A percentile compares a stretch with the other conserved stretches of the same genome.
Evolutionary conservation across 2,329 filamentous ascomycete genomes (phyloP).

Genomic region (Fusarium veterinarium): DNA sequence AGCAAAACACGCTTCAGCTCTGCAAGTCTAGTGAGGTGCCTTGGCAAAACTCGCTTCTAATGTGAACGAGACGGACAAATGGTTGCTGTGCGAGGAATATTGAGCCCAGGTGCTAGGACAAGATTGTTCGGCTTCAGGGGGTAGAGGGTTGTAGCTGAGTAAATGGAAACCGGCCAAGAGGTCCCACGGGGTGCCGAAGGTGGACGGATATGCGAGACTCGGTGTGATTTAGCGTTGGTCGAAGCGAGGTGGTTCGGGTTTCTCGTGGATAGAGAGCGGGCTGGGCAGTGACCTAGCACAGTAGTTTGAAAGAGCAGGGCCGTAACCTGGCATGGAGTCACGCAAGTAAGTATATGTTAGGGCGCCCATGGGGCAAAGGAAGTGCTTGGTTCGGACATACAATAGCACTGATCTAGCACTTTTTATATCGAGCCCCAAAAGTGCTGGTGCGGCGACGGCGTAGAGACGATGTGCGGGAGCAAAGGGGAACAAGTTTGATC

Average conservation of each 20-base stretch:
- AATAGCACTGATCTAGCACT: conserved; percentile 8
- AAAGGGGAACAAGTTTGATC: conserved; percentile 40
- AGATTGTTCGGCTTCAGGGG: conserved; percentile 32
- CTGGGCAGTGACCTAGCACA: conserved; percentile 29
- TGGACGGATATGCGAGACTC: conserved; percentile 35
- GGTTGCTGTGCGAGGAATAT: conserved; percentile 14
- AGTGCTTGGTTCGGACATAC: conserved; percentile 12
- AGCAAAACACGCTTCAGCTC: background rate
- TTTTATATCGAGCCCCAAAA: conserved; percentile 25
- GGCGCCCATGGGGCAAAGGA: conserved; percentile 15
- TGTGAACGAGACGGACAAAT: background rate
- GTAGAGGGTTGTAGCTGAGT: conserved; percentile 23
- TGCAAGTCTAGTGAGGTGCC: background rate
- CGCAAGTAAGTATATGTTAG: conserved; percentile 33
- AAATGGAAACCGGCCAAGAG: conserved; percentile 22
- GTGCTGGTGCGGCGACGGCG: conserved; percentile 41
- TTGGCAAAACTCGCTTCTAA: conserved; percentile 1
- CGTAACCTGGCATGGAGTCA: conserved; percentile 35
- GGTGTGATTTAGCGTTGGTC: conserved; percentile 36
- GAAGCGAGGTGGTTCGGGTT: conserved; percentile 32
- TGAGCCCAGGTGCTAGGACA: background rate
- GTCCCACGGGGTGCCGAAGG: conserved; percentile 30
- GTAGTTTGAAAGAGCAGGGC: conserved; percentile 31
- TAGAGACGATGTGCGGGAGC: conserved; percentile 41
- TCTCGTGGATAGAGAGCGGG: conserved; percentile 30